phyloP scores from a whole-genome alignment of 2,329 filamentous ascomycete genomes.

The Colletotrichum musicola region DNA sequence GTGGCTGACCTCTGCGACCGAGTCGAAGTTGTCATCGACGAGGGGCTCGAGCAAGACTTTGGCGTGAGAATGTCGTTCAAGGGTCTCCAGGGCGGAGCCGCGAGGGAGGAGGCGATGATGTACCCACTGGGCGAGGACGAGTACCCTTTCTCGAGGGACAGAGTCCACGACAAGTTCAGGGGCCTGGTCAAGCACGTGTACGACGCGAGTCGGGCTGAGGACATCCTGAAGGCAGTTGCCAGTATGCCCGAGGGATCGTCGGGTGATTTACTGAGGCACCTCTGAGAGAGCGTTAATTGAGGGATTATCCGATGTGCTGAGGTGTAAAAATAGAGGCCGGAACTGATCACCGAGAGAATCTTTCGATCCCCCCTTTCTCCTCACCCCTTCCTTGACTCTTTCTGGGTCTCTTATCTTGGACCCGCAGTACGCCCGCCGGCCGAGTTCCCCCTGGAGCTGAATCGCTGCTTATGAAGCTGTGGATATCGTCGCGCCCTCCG shows the following conservation, averaged over 20 bases:
- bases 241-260: background rate
- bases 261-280: background rate
- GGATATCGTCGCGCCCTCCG: constrained; percentile 10
- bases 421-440: constrained; percentile 3
- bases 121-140: constrained; percentile 43
- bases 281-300: background rate
- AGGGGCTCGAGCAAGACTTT: constrained; percentile 29
- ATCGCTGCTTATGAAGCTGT: background rate
- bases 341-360: background rate
- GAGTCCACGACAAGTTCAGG: constrained; percentile 43
- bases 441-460: background rate
- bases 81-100: constrained; percentile 37
- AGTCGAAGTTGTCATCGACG: constrained; percentile 38
- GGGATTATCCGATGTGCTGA: background rate
- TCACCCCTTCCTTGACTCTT: background rate
- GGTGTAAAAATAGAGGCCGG: background rate
- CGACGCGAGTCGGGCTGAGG: background rate
- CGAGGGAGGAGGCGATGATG: constrained; percentile 35
- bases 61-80: constrained; percentile 29
- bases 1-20: constrained; percentile 41
- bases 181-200: constrained; percentile 41
- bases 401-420: constrained; percentile 20
- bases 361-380: too few species aligned
- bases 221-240: background rate
- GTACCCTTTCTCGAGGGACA: constrained; percentile 41